Conservation (phyloP, 1,284 basidiomycete species). For the Somion occarium region DNA sequence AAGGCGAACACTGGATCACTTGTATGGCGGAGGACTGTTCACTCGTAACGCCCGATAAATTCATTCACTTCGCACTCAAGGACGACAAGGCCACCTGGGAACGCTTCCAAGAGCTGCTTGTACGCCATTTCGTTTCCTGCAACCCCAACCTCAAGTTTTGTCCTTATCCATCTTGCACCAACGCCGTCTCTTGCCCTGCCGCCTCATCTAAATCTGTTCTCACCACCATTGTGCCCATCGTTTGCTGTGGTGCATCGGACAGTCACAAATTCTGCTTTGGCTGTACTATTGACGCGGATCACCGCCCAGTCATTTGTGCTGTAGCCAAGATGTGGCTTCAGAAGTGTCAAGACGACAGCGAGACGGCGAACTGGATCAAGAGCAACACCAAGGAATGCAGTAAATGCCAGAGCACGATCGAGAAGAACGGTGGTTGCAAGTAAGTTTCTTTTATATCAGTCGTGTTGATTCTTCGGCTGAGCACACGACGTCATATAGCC, state of each 20-base stretch:
- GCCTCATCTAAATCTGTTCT: slow-evolving; percentile 74
- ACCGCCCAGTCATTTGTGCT: slow-evolving; percentile 86
- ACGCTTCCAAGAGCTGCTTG: slow-evolving; percentile 84
- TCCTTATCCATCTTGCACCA: slow-evolving; percentile 80
- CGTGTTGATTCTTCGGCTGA: not conserved
- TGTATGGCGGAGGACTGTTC: slow-evolving; percentile 94
- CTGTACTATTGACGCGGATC: slow-evolving; percentile 81
- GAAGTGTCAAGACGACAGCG: slow-evolving; percentile 96
- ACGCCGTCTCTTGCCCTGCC: slow-evolving; percentile 83
- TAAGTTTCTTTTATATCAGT: slow-evolving; percentile 38
- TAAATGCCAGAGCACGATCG: slow-evolving; percentile 94
- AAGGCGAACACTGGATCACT: slow-evolving; percentile 84
- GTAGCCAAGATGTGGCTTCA: slow-evolving; percentile 93
- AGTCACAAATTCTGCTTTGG: slow-evolving; percentile 88
- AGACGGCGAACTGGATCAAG: slow-evolving; percentile 99
- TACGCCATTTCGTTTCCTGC: slow-evolving; percentile 88
- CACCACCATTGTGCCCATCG: slow-evolving; percentile 82
- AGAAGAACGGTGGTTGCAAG: slow-evolving; percentile 99
- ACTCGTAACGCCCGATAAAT: slow-evolving; percentile 66
- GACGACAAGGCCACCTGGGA: slow-evolving; percentile 44
- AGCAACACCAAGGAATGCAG: slow-evolving; percentile 98
- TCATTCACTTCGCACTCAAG: slow-evolving; percentile 44
- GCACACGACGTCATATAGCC: slow-evolving; percentile 41
- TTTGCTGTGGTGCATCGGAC: slow-evolving; percentile 68
- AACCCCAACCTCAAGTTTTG: slow-evolving; percentile 88